These are phyloP conservation scores for Hypoxylon sp. DNA, from an alignment of 2,329 filamentous ascomycete species.

Conservation along the genomic window DNA sequence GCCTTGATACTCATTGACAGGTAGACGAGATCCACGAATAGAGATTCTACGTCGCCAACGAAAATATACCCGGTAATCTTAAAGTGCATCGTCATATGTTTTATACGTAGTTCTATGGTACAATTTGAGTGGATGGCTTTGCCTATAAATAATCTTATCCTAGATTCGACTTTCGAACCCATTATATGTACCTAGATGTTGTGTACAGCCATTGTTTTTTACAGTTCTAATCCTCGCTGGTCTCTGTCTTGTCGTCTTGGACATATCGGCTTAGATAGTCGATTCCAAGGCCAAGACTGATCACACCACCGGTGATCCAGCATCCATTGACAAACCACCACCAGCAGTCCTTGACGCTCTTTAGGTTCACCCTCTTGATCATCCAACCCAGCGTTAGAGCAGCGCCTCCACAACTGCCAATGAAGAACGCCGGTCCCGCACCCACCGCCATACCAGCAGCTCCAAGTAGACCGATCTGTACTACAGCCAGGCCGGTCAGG, in stretches of 20 bases:
- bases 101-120: slow-evolving; percentile 4
- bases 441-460: slow-evolving; percentile 77
- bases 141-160: slow-evolving; percentile 6
- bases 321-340: slow-evolving; percentile 83
- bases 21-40: slow-evolving; percentile 57
- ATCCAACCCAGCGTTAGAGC: slow-evolving; percentile 73
- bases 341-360: slow-evolving; percentile 78
- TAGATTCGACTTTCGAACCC: neutral
- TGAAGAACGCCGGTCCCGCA: slow-evolving; percentile 78
- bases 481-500: slow-evolving; percentile 76
- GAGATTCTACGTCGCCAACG: slow-evolving; percentile 53
- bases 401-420: slow-evolving; percentile 77
- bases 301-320: slow-evolving; percentile 76
- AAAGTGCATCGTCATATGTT: slow-evolving; percentile 20
- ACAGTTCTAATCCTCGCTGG: slow-evolving; percentile 10
- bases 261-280: slow-evolving; percentile 72
- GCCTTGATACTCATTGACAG: slow-evolving; percentile 55
- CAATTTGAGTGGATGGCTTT: slow-evolving; percentile 3
- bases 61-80: slow-evolving; percentile 12
- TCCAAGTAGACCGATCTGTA: slow-evolving; percentile 78
- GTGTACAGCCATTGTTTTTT: slow-evolving; percentile 8
- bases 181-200: slow-evolving; percentile 8
- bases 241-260: slow-evolving; percentile 50
- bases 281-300: slow-evolving; percentile 70
- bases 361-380: slow-evolving; percentile 77